Conservation (phyloP, 1,284 basidiomycete genomes). For the Cryptococcus sp. region DNA sequence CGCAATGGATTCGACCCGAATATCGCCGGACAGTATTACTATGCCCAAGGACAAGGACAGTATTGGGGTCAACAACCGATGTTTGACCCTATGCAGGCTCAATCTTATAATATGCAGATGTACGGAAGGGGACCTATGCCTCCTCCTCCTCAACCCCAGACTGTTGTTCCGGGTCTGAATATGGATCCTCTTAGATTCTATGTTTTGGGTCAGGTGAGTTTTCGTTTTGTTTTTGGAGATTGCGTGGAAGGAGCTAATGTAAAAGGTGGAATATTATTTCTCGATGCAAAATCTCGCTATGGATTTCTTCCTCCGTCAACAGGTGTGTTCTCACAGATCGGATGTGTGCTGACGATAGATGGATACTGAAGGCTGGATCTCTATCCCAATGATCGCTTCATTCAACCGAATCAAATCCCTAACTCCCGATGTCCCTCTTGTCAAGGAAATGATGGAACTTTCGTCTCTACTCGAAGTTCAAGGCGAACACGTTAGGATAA, state of each 20-base stretch:
- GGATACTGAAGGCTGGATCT: constrained; percentile 84
- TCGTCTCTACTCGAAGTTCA: constrained; percentile 70
- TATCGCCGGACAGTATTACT: neutral
- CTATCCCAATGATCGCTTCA: constrained; percentile 70
- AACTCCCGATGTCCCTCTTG: constrained; percentile 62
- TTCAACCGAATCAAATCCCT: constrained; percentile 77
- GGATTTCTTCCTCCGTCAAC: constrained; percentile 73
- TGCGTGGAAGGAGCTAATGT: neutral
- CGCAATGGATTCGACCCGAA: constrained; percentile 17
- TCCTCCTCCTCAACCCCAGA: constrained; percentile 58
- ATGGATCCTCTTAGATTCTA: constrained; percentile 62
- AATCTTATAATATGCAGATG: constrained; percentile 11
- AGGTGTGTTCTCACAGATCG: constrained; percentile 50
- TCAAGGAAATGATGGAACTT: constrained; percentile 65
- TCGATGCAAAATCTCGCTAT: constrained; percentile 78
- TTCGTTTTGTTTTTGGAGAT: neutral
- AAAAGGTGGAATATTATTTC: constrained; percentile 78
- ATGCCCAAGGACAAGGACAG: neutral
- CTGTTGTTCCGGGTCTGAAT: constrained; percentile 48
- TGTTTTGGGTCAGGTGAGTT: constrained; percentile 59
- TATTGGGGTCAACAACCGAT: constrained; percentile 9
- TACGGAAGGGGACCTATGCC: constrained; percentile 22
- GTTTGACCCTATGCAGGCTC: constrained; percentile 24
- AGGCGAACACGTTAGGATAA: constrained; percentile 62
- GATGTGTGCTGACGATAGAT: constrained; percentile 56